These are phyloP conservation scores for Penicillium oxalicum DNA, from an alignment of 2,329 filamentous ascomycete genomes.

Conservation along the genomic window DNA sequence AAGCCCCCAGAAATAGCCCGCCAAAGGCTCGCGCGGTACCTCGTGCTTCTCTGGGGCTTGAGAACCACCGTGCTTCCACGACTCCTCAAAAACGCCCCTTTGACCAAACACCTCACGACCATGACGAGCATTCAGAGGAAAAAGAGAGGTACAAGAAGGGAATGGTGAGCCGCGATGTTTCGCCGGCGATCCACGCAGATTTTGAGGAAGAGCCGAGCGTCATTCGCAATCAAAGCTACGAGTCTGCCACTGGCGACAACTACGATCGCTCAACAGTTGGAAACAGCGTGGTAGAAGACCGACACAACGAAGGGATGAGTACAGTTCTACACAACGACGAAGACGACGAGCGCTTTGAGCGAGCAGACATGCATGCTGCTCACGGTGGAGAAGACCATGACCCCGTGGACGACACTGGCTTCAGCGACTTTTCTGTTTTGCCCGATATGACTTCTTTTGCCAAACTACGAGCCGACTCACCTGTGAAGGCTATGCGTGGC, in stretches of 20 bases:
- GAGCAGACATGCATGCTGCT: slow-evolving; percentile 21
- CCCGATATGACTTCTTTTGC: slow-evolving; percentile 82
- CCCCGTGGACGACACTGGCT: slow-evolving; percentile 44
- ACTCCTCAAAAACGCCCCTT: slow-evolving; percentile 22
- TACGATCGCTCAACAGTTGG: slow-evolving; percentile 21
- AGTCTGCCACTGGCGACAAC: slow-evolving; percentile 8
- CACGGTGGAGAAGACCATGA: slow-evolving; percentile 29
- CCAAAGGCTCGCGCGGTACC: slow-evolving; percentile 13
- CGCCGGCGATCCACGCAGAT: slow-evolving; percentile 23
- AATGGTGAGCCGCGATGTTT: slow-evolving; percentile 16
- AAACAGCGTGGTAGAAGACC: slow-evolving; percentile 35
- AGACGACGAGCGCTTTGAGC: slow-evolving; percentile 19
- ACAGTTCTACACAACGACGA: slow-evolving; percentile 32
- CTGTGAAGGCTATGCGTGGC: slow-evolving; percentile 43
- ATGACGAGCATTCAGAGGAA: slow-evolving; percentile 10
- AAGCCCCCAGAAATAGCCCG: slow-evolving; percentile 9
- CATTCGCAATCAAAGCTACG: slow-evolving; percentile 15
- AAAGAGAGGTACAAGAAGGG: slow-evolving; percentile 26
- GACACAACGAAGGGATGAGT: slow-evolving; percentile 39
- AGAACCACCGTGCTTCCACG: neutral
- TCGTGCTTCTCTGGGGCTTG: slow-evolving; percentile 11
- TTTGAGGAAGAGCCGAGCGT: slow-evolving; percentile 24
- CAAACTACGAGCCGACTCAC: slow-evolving; percentile 59
- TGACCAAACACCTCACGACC: slow-evolving; percentile 18
- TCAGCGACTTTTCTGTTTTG: slow-evolving; percentile 84